Percentiles rank a stretch among this genome's conserved stretches.
Evolutionary conservation across 2,329 filamentous ascomycete genomes (phyloP).

Genomic region (Arthrobotrys sphaeroides): DNA sequence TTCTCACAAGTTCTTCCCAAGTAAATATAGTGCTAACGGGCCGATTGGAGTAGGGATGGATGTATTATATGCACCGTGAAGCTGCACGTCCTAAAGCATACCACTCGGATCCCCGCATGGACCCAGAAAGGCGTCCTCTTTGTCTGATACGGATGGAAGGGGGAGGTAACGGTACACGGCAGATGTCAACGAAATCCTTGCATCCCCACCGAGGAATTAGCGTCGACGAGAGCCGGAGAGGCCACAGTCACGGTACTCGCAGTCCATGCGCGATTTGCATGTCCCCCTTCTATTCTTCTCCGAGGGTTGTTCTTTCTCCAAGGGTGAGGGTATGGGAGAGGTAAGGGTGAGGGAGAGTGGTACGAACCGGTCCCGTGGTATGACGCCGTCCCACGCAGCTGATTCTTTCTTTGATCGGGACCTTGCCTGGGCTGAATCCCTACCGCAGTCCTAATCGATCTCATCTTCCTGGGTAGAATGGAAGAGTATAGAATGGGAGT

Average conservation of each 20-base stretch:
- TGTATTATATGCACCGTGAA: conserved; percentile 4
- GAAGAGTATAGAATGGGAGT: no score
- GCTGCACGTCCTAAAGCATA: conserved; percentile 27
- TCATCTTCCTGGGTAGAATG: no score
- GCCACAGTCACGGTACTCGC: conserved; percentile 47
- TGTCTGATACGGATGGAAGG: neutral
- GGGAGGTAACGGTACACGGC: conserved; percentile 50
- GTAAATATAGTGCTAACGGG: no score
- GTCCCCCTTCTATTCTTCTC: conserved; percentile 5
- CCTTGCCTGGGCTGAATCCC: neutral
- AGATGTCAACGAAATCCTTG: conserved; percentile 36
- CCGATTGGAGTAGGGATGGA: neutral
- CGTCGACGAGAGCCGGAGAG: neutral
- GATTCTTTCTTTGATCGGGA: neutral
- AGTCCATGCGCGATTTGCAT: conserved; percentile 54
- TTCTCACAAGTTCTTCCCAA: no score
- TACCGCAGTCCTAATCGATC: no score
- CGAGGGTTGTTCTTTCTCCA: neutral
- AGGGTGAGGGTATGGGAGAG: neutral
- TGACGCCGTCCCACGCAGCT: conserved; percentile 37
- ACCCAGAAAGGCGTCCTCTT: no score
- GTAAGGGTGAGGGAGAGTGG: no score
- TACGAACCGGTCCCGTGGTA: conserved; percentile 47
- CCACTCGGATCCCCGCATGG: conserved; percentile 20
- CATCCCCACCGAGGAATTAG: neutral